Evolutionary conservation across 495 filamentous ascomycete genomes (phyloP).

Genomic region (Lepidopterella palustris): DNA sequence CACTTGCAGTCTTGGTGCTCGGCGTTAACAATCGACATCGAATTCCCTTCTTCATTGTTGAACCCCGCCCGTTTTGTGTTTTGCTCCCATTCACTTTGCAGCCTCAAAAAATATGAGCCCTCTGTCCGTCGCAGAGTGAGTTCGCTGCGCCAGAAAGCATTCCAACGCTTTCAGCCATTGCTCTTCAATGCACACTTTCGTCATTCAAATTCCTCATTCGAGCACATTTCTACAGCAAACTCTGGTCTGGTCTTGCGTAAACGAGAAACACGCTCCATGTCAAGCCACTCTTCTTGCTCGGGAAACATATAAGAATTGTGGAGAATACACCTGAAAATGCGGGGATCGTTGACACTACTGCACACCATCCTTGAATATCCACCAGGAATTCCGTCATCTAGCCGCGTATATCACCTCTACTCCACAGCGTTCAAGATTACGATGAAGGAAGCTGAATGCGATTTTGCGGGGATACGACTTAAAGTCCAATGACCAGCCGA

Average conservation of each 20-base stretch:
- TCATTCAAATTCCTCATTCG: slow-evolving; percentile 3
- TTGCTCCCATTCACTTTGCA: no score
- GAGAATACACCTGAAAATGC: not conserved
- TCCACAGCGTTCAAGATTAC: not conserved
- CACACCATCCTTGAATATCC: not conserved
- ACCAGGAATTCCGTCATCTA: not conserved
- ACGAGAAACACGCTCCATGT: not conserved
- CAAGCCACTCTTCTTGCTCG: slow-evolving; percentile 1
- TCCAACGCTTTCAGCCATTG: not conserved
- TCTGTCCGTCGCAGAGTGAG: no score
- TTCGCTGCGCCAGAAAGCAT: not conserved
- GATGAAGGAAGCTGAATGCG: no score
- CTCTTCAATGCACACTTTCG: slow-evolving; percentile 5
- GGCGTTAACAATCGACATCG: no score
- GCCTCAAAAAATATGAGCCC: no score
- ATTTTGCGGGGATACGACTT: no score
- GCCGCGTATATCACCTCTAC: not conserved
- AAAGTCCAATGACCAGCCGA: no score
- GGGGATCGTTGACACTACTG: not conserved
- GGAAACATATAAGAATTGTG: not conserved
- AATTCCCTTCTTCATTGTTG: no score
- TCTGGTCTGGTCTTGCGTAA: not conserved
- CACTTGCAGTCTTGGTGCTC: no score
- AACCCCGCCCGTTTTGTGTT: no score
- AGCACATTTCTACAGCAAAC: not conserved